Percentiles rank a stretch among this genome's conserved stretches.
Evolutionary conservation across 208 protist genomes (phyloP).

Genomic region (Willaertia magna): DNA sequence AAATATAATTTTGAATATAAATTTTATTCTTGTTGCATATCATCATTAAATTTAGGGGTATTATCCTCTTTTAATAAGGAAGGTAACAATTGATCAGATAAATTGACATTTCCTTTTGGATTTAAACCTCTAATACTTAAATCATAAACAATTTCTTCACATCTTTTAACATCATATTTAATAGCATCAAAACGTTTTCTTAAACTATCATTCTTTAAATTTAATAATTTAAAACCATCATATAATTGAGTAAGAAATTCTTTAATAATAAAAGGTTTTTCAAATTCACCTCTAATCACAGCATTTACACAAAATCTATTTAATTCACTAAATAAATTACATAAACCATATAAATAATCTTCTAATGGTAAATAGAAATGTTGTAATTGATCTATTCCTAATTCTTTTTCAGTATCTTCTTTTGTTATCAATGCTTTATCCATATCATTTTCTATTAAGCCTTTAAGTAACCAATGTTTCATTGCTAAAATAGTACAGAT

Average conservation of each 20-base stretch:
- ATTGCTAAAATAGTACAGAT: neutral
- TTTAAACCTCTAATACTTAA: slow-evolving; percentile 24
- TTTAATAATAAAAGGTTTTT: slow-evolving; percentile 23
- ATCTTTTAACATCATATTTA: slow-evolving; percentile 44
- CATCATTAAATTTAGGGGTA: too few species aligned
- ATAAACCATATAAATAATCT: slow-evolving; percentile 7
- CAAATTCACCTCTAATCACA: slow-evolving; percentile 37
- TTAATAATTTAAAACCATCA: slow-evolving; percentile 36
- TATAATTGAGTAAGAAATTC: slow-evolving; percentile 31
- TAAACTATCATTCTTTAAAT: slow-evolving; percentile 46
- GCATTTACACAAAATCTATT: slow-evolving; percentile 33
- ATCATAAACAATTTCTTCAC: slow-evolving; percentile 45
- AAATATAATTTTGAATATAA: neutral
- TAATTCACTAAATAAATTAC: slow-evolving; percentile 11
- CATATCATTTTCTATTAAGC: neutral
- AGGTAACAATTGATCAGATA: neutral
- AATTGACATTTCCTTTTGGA: neutral
- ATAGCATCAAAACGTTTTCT: slow-evolving; percentile 31
- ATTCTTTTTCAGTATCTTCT: neutral
- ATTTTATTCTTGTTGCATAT: neutral
- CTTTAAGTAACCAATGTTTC: neutral
- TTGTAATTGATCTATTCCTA: neutral
- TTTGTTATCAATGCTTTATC: neutral
- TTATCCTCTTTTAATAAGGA: neutral
- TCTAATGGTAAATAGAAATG: neutral